Percentiles rank a stretch among this genome's conserved stretches.
Conservation (phyloP, 805 yeast genomes). For the Kurtzmaniella cleridarum region DNA sequence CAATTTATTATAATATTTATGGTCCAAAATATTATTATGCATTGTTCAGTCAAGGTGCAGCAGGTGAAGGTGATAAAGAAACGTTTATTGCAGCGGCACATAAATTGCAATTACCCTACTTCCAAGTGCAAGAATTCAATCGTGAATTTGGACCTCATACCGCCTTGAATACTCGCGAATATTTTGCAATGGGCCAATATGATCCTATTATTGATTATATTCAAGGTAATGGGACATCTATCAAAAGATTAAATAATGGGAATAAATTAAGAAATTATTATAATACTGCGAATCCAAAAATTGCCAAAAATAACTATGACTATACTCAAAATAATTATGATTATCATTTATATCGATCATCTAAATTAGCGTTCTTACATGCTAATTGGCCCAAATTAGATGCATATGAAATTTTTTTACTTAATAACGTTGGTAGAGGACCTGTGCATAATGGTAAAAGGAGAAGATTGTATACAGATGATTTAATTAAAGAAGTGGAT, state of each 20-base stretch:
- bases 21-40: slow-evolving; percentile 35
- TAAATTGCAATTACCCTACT: slow-evolving; percentile 29
- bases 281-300: slow-evolving; percentile 12
- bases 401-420: slow-evolving; percentile 19
- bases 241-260: background rate
- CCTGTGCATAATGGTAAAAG: slow-evolving; percentile 16
- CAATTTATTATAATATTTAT: slow-evolving; percentile 33
- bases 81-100: slow-evolving; percentile 40
- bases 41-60: slow-evolving; percentile 36
- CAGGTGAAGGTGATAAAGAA: slow-evolving; percentile 41
- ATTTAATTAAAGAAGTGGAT: slow-evolving; percentile 18
- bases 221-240: slow-evolving; percentile 8
- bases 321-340: slow-evolving; percentile 18
- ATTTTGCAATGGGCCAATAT: slow-evolving; percentile 34
- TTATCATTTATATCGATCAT: slow-evolving; percentile 23
- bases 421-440: slow-evolving; percentile 23
- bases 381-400: slow-evolving; percentile 35
- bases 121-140: slow-evolving; percentile 32
- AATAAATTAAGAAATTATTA: slow-evolving; percentile 5
- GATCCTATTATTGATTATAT: slow-evolving; percentile 29
- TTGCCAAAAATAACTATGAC: slow-evolving; percentile 19
- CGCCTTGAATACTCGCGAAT: slow-evolving; percentile 18
- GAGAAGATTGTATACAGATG: slow-evolving; percentile 23
- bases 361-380: slow-evolving; percentile 26
- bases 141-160: slow-evolving; percentile 33